Evolutionary conservation across 2,329 filamentous ascomycete genomes (phyloP).

Genomic region (Colletotrichum sp.): DNA sequence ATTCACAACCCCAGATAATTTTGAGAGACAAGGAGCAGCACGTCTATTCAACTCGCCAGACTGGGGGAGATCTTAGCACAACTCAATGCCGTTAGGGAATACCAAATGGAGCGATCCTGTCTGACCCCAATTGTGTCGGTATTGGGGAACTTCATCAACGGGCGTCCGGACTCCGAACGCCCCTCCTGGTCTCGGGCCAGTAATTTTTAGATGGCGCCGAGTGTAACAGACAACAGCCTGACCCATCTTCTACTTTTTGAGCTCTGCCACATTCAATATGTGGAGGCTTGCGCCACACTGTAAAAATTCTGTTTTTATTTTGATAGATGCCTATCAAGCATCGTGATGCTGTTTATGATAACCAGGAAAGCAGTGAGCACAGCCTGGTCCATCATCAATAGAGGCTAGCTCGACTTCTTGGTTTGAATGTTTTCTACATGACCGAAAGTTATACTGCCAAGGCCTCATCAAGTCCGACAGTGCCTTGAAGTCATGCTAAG

Average conservation of each 20-base stretch:
- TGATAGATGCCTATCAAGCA: no score
- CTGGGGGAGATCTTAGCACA: accelerated
- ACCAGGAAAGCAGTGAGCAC: no score
- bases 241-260: neutral
- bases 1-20: accelerated
- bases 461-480: accelerated
- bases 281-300: no score
- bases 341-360: no score
- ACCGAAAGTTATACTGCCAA: neutral
- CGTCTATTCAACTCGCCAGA: accelerated
- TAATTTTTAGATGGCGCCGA: neutral
- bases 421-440: neutral
- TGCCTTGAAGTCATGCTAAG: neutral
- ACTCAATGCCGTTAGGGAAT: neutral
- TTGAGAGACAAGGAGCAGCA: neutral
- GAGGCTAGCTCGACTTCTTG: no score
- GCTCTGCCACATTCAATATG: no score
- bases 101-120: neutral
- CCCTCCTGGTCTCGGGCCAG: accelerated
- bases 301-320: no score
- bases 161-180: neutral
- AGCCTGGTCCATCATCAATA: no score
- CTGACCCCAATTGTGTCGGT: neutral
- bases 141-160: neutral
- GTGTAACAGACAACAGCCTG: neutral